phyloP scores from a whole-genome alignment of 768 basidiomycete species.

The Aureoboletus auriporus region DNA sequence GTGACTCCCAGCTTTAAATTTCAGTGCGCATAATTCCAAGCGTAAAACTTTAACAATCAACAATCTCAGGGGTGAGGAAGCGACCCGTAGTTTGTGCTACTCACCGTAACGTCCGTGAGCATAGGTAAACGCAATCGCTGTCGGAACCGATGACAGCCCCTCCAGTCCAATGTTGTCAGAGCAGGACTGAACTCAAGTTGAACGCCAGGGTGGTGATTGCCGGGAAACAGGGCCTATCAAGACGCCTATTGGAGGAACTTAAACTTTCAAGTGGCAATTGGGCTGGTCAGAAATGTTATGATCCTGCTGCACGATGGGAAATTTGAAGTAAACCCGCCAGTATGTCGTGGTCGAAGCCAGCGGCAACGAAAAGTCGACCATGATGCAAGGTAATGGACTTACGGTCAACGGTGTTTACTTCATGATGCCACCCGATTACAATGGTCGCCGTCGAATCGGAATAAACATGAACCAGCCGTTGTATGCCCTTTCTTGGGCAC shows the following conservation, averaged over 20 bases:
- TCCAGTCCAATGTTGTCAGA: conserved; percentile 48
- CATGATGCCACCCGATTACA: conserved; percentile 67
- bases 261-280: conserved; percentile 67
- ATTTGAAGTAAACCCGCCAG: conserved; percentile 71
- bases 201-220: conserved; percentile 77
- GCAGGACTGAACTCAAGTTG: conserved; percentile 81
- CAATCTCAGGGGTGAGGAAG: too few relatives aligned
- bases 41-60: too few relatives aligned
- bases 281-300: conserved; percentile 57
- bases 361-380: conserved; percentile 77
- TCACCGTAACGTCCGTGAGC: too few relatives aligned
- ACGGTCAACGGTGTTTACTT: conserved; percentile 87
- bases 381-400: conserved; percentile 74
- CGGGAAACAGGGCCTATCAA: conserved; percentile 79
- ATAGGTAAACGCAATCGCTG: too few relatives aligned
- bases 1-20: too few relatives aligned
- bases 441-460: conserved; percentile 80
- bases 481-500: background rate
- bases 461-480: conserved; percentile 39
- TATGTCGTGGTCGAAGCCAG: conserved; percentile 83
- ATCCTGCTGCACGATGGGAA: conserved; percentile 72
- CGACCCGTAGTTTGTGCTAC: too few relatives aligned
- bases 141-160: too few relatives aligned
- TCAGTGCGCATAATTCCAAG: too few relatives aligned
- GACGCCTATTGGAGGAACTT: conserved; percentile 76